These are phyloP conservation scores for Plasmodium gaboni DNA, from an alignment of 169 alveolate genomes.

Conservation along the genomic window DNA sequence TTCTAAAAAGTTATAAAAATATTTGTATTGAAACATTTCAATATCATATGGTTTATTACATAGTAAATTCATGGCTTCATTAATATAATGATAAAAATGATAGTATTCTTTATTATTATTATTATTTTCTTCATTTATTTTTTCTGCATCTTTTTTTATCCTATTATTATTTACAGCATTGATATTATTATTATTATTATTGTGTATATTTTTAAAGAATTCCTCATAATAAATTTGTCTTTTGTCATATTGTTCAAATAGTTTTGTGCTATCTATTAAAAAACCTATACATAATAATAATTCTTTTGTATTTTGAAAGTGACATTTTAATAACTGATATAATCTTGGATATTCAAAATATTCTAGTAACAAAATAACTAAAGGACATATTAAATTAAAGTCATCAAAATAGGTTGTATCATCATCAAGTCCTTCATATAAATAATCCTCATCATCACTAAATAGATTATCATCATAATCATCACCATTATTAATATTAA, in stretches of 20 bases:
- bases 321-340: slow-evolving; percentile 41
- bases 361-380: slow-evolving; percentile 43
- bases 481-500: not conserved
- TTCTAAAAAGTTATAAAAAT: slow-evolving; percentile 44
- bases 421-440: slow-evolving; percentile 35
- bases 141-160: not conserved
- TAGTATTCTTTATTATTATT: slow-evolving; percentile 2
- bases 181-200: not conserved
- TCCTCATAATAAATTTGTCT: slow-evolving; percentile 48
- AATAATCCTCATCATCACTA: slow-evolving; percentile 31
- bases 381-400: slow-evolving; percentile 32
- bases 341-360: slow-evolving; percentile 62
- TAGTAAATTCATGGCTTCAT: slow-evolving; percentile 64
- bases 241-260: slow-evolving; percentile 40
- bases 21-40: slow-evolving; percentile 36
- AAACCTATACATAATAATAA: slow-evolving; percentile 67
- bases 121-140: not conserved
- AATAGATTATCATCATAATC: not conserved
- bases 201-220: slow-evolving; percentile 19
- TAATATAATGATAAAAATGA: slow-evolving; percentile 35
- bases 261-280: slow-evolving; percentile 24
- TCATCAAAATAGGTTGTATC: slow-evolving; percentile 31
- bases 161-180: not conserved
- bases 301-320: slow-evolving; percentile 66
- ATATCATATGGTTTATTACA: slow-evolving; percentile 58